Conservation (phyloP, 2,329 filamentous ascomycete species). For the Aschersonia sp. region DNA sequence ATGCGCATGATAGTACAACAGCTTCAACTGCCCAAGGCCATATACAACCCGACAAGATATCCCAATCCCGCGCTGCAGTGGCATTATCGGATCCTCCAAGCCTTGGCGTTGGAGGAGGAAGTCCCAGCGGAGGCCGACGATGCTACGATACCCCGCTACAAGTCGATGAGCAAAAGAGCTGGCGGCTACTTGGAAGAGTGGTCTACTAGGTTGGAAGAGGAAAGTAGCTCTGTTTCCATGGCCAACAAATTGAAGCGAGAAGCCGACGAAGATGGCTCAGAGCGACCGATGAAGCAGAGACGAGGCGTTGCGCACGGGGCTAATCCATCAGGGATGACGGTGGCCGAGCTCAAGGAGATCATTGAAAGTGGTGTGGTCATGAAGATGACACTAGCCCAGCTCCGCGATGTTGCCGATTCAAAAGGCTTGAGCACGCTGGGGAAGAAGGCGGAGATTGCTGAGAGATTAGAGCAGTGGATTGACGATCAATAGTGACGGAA, state of each 20-base stretch:
- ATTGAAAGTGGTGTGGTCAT: slow-evolving; percentile 29
- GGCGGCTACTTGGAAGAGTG: slow-evolving; percentile 69
- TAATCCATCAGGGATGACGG: slow-evolving; percentile 21
- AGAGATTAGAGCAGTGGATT: slow-evolving; percentile 41
- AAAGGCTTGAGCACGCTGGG: slow-evolving; percentile 35
- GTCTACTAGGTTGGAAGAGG: slow-evolving; percentile 52
- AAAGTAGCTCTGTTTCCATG: slow-evolving; percentile 23
- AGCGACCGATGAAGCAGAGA: slow-evolving; percentile 31
- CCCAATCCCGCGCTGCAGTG: slow-evolving; percentile 89
- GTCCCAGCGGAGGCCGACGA: slow-evolving; percentile 62
- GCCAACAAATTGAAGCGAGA: slow-evolving; percentile 36
- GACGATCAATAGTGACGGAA: slow-evolving; percentile 24
- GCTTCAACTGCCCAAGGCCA: slow-evolving; percentile 71
- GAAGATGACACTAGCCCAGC: slow-evolving; percentile 39
- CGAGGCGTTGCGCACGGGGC: slow-evolving; percentile 19
- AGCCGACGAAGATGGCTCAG: slow-evolving; percentile 25
- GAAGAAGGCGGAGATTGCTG: slow-evolving; percentile 38
- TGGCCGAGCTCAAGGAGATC: slow-evolving; percentile 30
- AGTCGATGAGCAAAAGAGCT: slow-evolving; percentile 78
- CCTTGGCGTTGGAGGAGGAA: slow-evolving; percentile 83
- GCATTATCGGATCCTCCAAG: slow-evolving; percentile 92
- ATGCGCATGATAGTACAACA: slow-evolving; percentile 79
- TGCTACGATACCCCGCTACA: slow-evolving; percentile 70
- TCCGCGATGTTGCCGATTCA: slow-evolving; percentile 32
- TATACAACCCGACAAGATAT: slow-evolving; percentile 76